These are phyloP conservation scores for Pelargonium cotyledonis DNA, from an alignment of 441 rosid species.

Conservation along the genomic window DNA sequence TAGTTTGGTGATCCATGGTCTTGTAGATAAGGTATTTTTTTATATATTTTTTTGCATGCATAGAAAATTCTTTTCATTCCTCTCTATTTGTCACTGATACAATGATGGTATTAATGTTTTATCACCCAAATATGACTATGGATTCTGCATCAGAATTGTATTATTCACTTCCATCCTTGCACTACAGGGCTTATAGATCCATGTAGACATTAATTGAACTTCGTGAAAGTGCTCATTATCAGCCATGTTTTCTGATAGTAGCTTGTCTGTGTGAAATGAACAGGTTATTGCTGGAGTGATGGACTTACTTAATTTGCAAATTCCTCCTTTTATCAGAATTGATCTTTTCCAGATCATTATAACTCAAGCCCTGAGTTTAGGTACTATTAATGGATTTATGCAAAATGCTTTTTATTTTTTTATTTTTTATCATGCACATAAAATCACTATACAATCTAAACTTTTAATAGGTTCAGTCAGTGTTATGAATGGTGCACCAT, in stretches of 20 bases:
- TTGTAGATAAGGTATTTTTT: conserved; percentile 71
- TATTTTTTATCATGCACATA: neutral
- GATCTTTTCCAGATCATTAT: conserved; percentile 67
- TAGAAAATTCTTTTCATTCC: conserved; percentile 1
- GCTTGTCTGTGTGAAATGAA: conserved; percentile 17
- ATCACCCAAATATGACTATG: neutral
- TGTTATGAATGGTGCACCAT: too few species aligned
- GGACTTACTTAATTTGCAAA: conserved; percentile 55
- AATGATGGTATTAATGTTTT: neutral
- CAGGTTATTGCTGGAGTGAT: conserved; percentile 90
- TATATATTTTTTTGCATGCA: neutral
- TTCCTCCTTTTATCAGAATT: conserved; percentile 73
- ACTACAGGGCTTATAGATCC: too few species aligned
- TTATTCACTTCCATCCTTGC: neutral
- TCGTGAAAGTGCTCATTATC: conserved; percentile 1
- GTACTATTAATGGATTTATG: conserved; percentile 26
- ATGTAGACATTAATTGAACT: neutral
- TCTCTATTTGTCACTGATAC: neutral
- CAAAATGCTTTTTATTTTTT: neutral
- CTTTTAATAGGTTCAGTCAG: too few species aligned
- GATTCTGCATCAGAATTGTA: neutral
- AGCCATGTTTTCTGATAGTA: neutral
- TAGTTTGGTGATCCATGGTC: conserved; percentile 76
- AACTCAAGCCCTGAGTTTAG: conserved; percentile 59
- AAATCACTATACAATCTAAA: too few species aligned